Conservation (phyloP, 2,329 filamentous ascomycete genomes). For the Simplicillium aogashimaense region DNA sequence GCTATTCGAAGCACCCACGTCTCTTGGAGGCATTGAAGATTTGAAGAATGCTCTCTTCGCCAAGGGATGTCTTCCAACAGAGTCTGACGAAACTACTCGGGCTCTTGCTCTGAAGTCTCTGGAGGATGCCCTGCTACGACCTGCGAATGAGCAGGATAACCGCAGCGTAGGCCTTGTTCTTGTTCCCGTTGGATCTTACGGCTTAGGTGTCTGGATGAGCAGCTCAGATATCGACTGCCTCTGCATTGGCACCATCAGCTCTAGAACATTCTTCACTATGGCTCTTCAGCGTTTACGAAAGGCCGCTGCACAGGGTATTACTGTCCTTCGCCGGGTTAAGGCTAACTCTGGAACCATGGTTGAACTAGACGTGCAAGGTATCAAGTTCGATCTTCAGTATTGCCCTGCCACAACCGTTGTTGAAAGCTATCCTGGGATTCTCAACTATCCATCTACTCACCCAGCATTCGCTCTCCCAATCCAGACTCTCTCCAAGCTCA, state of each 20-base stretch:
- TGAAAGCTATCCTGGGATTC: constrained; percentile 37
- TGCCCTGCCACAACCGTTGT: constrained; percentile 47
- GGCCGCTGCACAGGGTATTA: constrained; percentile 30
- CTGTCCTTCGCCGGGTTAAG: constrained; percentile 46
- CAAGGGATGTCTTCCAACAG: constrained; percentile 34
- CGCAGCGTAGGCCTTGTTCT: constrained; percentile 32
- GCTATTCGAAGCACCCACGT: constrained; percentile 15
- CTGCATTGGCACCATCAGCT: constrained; percentile 51
- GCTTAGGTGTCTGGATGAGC: constrained; percentile 49
- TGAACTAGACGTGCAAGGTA: constrained; percentile 46
- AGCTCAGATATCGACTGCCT: constrained; percentile 57
- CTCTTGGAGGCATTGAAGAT: constrained; percentile 19
- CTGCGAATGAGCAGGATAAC: constrained; percentile 8
- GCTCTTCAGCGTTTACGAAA: constrained; percentile 43
- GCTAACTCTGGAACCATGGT: constrained; percentile 53
- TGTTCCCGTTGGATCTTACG: constrained; percentile 56
- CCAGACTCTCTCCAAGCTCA: constrained; percentile 50
- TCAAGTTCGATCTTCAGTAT: constrained; percentile 58
- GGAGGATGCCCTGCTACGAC: constrained; percentile 27
- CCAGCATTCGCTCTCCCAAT: constrained; percentile 44
- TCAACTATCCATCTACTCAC: constrained; percentile 38
- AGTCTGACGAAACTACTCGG: constrained; percentile 29
- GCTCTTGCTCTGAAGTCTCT: constrained; percentile 35
- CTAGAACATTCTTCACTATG: constrained; percentile 51
- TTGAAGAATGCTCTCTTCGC: constrained; percentile 27